phyloP scores from a whole-genome alignment of 306 rosid genomes.

The Castanopsis chinensis region DNA sequence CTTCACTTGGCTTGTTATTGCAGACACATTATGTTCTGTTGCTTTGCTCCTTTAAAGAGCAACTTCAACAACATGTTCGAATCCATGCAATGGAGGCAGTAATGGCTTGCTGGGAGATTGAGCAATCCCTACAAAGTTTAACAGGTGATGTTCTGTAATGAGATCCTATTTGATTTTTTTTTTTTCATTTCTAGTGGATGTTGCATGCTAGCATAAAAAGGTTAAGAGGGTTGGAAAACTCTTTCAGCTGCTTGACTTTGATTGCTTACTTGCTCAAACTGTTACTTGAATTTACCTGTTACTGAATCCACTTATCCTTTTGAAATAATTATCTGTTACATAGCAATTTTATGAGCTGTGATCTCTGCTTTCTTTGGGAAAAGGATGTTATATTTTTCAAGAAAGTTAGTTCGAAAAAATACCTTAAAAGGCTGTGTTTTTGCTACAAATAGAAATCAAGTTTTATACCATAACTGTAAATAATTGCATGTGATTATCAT shows the following conservation, averaged over 20 bases:
- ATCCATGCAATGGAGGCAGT: conserved; percentile 99
- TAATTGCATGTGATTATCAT: background rate
- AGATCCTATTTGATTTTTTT: background rate
- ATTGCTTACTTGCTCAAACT: background rate
- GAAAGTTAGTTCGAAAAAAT: background rate
- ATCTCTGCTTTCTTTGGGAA: background rate
- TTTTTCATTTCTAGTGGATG: background rate
- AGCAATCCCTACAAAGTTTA: conserved; percentile 88
- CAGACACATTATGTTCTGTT: conserved; percentile 92
- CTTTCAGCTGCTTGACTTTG: background rate
- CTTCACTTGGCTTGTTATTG: conserved; percentile 21
- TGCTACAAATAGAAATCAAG: background rate
- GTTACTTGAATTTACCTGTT: background rate
- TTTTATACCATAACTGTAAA: background rate
- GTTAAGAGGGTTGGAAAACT: background rate
- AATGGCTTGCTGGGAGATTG: conserved; percentile 99
- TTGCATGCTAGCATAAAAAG: conserved; percentile 18
- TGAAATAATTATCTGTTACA: background rate
- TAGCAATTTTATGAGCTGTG: background rate
- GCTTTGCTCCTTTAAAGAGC: conserved; percentile 98
- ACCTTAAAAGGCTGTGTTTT: background rate
- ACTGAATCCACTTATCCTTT: background rate
- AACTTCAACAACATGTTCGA: conserved; percentile 93
- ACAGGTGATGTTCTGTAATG: conserved; percentile 56
- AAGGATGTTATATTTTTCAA: background rate